These are phyloP conservation scores for Vanrija sp. DNA, from an alignment of 1,284 basidiomycete genomes.

Conservation along the genomic window DNA sequence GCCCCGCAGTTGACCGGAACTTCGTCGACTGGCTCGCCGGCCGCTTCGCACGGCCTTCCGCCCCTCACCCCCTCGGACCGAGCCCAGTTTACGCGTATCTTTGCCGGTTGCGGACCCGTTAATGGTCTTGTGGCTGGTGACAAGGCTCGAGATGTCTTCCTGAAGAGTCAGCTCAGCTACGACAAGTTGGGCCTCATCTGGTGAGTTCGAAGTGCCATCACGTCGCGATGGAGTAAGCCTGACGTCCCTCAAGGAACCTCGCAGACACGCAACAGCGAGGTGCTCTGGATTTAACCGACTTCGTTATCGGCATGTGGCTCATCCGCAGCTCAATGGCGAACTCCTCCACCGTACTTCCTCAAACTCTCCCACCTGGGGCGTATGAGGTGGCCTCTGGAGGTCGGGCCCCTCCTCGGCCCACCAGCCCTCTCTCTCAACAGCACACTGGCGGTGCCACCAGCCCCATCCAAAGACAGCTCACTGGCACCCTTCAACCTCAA, in stretches of 20 bases:
- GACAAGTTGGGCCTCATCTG: conserved; percentile 93
- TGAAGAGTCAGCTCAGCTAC: conserved; percentile 85
- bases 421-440: conserved; percentile 33
- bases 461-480: conserved; percentile 50
- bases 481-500: conserved; percentile 50
- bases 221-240: neutral
- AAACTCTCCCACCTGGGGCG: conserved; percentile 75
- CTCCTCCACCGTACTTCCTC: conserved; percentile 68
- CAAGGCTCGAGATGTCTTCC: conserved; percentile 85
- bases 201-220: conserved; percentile 56
- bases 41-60: conserved; percentile 51
- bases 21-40: conserved; percentile 14
- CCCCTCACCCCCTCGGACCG: conserved; percentile 72
- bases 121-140: conserved; percentile 78
- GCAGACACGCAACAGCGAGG: conserved; percentile 93
- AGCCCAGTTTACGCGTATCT: conserved; percentile 74
- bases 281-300: conserved; percentile 83
- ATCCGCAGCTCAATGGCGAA: conserved; percentile 89
- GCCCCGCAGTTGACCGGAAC: conserved; percentile 51
- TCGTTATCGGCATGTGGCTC: conserved; percentile 89
- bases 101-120: conserved; percentile 65
- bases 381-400: conserved; percentile 75
- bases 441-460: conserved; percentile 31
- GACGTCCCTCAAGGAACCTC: conserved; percentile 63
- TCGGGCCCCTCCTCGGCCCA: conserved; percentile 34